Evolutionary conservation across 176 grass and related monocot genomes (phyloP).

Genomic region (Stipa capillata): DNA sequence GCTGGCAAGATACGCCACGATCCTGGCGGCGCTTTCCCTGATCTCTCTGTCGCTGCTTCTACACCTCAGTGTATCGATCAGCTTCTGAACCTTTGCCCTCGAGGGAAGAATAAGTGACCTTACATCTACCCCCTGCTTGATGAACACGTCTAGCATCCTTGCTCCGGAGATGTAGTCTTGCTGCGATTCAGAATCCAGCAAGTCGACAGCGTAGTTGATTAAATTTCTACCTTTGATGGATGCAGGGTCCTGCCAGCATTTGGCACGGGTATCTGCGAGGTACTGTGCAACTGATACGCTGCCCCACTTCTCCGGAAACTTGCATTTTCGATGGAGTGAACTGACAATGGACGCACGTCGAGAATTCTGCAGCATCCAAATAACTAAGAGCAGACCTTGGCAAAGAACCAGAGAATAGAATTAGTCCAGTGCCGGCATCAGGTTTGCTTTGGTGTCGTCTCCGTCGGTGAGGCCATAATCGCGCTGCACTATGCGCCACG

Average conservation of each 20-base stretch:
- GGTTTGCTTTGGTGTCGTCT: neutral
- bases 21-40: too few relatives aligned
- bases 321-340: too few relatives aligned
- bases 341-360: fast-evolving
- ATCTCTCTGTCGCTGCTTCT: too few relatives aligned
- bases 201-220: neutral
- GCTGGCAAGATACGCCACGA: too few relatives aligned
- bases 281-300: too few relatives aligned
- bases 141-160: too few relatives aligned
- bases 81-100: too few relatives aligned
- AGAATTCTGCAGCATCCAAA: fast-evolving
- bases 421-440: neutral
- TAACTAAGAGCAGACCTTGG: neutral
- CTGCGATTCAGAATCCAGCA: neutral
- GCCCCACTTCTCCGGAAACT: neutral
- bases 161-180: too few relatives aligned
- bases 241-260: neutral
- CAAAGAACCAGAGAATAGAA: neutral
- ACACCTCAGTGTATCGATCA: too few relatives aligned
- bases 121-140: too few relatives aligned
- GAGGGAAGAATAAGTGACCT: too few relatives aligned
- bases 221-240: neutral
- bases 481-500: neutral
- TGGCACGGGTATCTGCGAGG: neutral
- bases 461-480: neutral